These are phyloP conservation scores for Microdochium trichocladiopsis DNA, from an alignment of 2,329 filamentous ascomycete species.

Conservation along the genomic window DNA sequence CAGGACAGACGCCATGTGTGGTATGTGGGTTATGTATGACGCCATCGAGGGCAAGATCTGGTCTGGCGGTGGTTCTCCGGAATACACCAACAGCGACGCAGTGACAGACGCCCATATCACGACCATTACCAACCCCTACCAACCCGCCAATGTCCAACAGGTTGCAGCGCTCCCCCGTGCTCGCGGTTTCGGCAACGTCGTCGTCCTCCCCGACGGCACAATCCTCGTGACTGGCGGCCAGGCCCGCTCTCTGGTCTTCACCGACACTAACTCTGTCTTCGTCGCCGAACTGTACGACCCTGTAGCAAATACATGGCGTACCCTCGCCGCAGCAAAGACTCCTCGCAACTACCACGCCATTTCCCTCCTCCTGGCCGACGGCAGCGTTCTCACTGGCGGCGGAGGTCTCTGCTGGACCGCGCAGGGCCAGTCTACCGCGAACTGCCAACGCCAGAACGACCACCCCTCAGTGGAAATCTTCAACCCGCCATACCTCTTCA, in stretches of 20 bases:
- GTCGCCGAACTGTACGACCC: not conserved
- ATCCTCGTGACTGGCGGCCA: not conserved
- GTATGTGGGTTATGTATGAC: slow-evolving; percentile 51
- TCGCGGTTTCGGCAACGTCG: slow-evolving; percentile 5
- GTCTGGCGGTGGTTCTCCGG: slow-evolving; percentile 33
- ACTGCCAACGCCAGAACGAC: slow-evolving; percentile 31
- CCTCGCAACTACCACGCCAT: slow-evolving; percentile 41
- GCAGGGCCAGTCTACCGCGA: slow-evolving; percentile 14
- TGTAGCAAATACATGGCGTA: slow-evolving; percentile 19
- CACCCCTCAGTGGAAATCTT: slow-evolving; percentile 50
- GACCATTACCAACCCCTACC: slow-evolving; percentile 28
- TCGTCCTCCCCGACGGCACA: slow-evolving; percentile 1
- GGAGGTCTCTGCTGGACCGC: slow-evolving; percentile 40
- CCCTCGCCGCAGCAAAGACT: slow-evolving; percentile 33
- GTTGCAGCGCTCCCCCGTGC: slow-evolving; percentile 11
- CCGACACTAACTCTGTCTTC: not conserved
- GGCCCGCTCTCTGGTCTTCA: not conserved
- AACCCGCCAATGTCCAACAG: slow-evolving; percentile 13
- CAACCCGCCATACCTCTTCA: slow-evolving; percentile 47
- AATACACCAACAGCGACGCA: slow-evolving; percentile 28
- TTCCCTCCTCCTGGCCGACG: slow-evolving; percentile 41
- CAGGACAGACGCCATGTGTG: slow-evolving; percentile 44
- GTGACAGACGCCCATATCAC: slow-evolving; percentile 35
- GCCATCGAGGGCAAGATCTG: slow-evolving; percentile 43
- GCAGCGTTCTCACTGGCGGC: slow-evolving; percentile 40